Evolutionary conservation across 345 rosid genomes (phyloP).

Genomic region (Hevea brasiliensis): DNA sequence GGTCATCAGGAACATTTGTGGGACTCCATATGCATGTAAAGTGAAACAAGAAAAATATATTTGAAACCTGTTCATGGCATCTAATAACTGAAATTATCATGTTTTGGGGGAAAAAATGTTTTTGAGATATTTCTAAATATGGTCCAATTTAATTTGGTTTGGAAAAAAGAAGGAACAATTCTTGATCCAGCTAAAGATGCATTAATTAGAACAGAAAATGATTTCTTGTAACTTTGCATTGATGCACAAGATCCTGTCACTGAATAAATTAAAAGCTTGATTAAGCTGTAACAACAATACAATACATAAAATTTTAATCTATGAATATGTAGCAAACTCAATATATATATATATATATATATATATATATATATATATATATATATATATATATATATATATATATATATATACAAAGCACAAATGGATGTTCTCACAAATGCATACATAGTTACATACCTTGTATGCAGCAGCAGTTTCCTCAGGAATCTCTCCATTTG

Average conservation of each 20-base stretch:
- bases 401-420: too few relatives aligned
- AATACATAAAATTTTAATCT: too few relatives aligned
- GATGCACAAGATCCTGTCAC: not conserved
- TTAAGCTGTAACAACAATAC: not conserved
- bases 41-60: not conserved
- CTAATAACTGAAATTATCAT: too few relatives aligned
- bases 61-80: too few relatives aligned
- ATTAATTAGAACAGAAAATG: not conserved
- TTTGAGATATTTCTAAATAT: not conserved
- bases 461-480: constrained; percentile 86
- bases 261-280: not conserved
- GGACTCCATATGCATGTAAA: not conserved
- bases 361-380: too few relatives aligned
- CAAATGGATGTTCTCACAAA: not conserved
- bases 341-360: too few relatives aligned
- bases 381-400: too few relatives aligned
- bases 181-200: not conserved
- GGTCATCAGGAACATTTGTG: not conserved
- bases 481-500: constrained; percentile 93
- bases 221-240: not conserved
- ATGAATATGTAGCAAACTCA: too few relatives aligned
- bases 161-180: not conserved
- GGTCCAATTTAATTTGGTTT: not conserved
- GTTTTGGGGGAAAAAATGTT: too few relatives aligned
- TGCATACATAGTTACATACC: constrained; percentile 36